phyloP scores from a whole-genome alignment of 2,329 filamentous ascomycete species.

The Colletotrichum brevisporum region DNA sequence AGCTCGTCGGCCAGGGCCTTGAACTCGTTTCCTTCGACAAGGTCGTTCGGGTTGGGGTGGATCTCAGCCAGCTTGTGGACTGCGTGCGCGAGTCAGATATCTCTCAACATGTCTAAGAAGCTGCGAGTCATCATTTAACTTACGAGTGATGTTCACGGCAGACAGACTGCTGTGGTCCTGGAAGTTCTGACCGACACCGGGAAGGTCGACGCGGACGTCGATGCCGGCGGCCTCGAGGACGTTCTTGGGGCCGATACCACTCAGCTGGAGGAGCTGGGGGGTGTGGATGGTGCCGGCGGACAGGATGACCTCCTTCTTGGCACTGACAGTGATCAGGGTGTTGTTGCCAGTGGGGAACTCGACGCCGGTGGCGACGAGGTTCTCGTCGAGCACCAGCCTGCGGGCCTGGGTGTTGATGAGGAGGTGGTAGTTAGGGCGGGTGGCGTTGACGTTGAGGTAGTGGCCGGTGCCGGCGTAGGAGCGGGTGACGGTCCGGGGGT shows the following conservation, averaged over 20 bases:
- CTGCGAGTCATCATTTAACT: not conserved
- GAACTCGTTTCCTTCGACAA: constrained; percentile 37
- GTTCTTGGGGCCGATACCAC: constrained; percentile 57
- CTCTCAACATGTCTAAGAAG: not conserved
- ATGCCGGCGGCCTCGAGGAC: constrained; percentile 54
- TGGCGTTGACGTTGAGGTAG: constrained; percentile 47
- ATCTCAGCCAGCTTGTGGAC: constrained; percentile 36
- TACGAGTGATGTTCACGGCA: constrained; percentile 38
- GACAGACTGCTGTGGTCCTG: constrained; percentile 54
- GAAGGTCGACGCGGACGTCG: constrained; percentile 54
- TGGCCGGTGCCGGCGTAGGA: constrained; percentile 58
- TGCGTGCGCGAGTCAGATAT: not conserved
- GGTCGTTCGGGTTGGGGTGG: constrained; percentile 35
- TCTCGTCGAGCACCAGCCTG: constrained; percentile 49
- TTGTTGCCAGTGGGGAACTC: constrained; percentile 42
- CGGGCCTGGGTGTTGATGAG: constrained; percentile 51
- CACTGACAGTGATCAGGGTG: constrained; percentile 42
- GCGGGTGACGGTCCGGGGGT: constrained; percentile 51
- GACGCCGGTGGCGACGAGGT: constrained; percentile 52
- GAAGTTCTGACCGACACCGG: constrained; percentile 60
- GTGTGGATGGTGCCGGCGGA: constrained; percentile 54
- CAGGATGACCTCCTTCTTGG: constrained; percentile 53
- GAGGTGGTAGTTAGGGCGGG: constrained; percentile 52
- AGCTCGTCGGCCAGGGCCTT: constrained; percentile 39
- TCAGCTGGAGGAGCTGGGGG: constrained; percentile 59